Evolutionary conservation across 2,329 filamentous ascomycete genomes (phyloP).

Genomic region (Epichloe gansuensis): DNA sequence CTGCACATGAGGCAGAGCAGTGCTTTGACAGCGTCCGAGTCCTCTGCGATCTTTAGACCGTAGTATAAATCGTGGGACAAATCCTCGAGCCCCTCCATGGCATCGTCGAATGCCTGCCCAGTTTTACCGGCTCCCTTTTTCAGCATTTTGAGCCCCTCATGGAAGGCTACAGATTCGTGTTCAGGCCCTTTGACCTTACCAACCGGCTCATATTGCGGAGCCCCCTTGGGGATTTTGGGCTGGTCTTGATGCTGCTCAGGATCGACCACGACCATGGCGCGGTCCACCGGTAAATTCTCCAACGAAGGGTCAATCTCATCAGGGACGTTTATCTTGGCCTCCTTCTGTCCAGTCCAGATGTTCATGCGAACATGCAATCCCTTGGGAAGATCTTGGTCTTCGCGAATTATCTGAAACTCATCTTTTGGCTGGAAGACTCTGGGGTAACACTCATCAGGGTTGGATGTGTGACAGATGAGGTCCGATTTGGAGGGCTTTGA

Average conservation of each 20-base stretch:
- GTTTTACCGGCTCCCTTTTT: slow-evolving; percentile 27
- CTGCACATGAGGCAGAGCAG: slow-evolving; percentile 43
- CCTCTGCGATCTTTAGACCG: slow-evolving; percentile 49
- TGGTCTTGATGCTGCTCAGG: slow-evolving; percentile 21
- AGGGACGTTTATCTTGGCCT: slow-evolving; percentile 54
- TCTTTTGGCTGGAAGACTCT: slow-evolving; percentile 50
- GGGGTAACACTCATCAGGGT: slow-evolving; percentile 53
- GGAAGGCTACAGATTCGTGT: slow-evolving; percentile 18
- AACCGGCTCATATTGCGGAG: slow-evolving; percentile 44
- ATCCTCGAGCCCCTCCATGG: slow-evolving; percentile 47
- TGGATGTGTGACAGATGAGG: slow-evolving; percentile 51
- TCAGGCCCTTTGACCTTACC: slow-evolving; percentile 45
- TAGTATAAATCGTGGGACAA: slow-evolving; percentile 60
- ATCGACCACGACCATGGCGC: slow-evolving; percentile 43
- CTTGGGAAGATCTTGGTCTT: slow-evolving; percentile 52
- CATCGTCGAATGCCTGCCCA: slow-evolving; percentile 30
- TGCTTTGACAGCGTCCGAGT: slow-evolving; percentile 38
- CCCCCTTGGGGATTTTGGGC: slow-evolving; percentile 30
- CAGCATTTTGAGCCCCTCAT: slow-evolving; percentile 35
- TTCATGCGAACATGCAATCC: slow-evolving; percentile 57
- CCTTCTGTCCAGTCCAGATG: slow-evolving; percentile 49
- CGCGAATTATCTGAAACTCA: slow-evolving; percentile 49
- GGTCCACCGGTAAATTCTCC: slow-evolving; percentile 39
- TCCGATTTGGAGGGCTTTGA: slow-evolving; percentile 32
- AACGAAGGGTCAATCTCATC: slow-evolving; percentile 35